Conservation (phyloP, 2,329 filamentous ascomycete species). For the Pseudocercospora fuligena region DNA sequence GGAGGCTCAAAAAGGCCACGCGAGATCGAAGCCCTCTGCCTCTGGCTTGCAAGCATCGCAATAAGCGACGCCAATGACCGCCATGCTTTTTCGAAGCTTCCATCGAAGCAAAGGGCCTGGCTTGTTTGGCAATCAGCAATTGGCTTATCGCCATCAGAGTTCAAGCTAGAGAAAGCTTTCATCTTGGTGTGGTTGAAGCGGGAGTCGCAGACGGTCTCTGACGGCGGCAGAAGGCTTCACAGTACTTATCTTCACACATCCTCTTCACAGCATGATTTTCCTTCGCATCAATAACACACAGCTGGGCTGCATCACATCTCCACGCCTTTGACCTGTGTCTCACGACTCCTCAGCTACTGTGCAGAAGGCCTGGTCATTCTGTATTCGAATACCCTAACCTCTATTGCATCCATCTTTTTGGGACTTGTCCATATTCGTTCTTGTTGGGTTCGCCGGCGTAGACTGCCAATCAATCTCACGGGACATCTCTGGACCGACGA, state of each 20-base stretch:
- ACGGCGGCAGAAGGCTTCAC: neutral
- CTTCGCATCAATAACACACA: neutral
- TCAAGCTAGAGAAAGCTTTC: conserved; percentile 1
- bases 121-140: neutral
- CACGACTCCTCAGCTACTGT: too few species aligned
- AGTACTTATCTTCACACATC: neutral
- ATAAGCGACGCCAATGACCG: neutral
- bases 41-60: neutral
- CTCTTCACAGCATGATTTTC: neutral
- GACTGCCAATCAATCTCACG: too few species aligned
- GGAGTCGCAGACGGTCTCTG: neutral
- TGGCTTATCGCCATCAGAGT: neutral
- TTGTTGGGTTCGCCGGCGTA: too few species aligned
- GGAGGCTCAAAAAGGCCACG: neutral
- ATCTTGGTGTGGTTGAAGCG: neutral
- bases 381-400: too few species aligned
- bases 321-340: too few species aligned
- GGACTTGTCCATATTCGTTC: too few species aligned
- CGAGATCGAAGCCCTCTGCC: neutral
- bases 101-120: neutral
- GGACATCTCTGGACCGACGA: too few species aligned
- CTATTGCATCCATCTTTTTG: too few species aligned
- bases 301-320: too few species aligned
- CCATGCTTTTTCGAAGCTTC: conserved; percentile 3
- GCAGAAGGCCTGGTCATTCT: too few species aligned